Evolutionary conservation across 2,329 filamentous ascomycete genomes (phyloP).

Genomic region (Pseudocercospora macadamiae): DNA sequence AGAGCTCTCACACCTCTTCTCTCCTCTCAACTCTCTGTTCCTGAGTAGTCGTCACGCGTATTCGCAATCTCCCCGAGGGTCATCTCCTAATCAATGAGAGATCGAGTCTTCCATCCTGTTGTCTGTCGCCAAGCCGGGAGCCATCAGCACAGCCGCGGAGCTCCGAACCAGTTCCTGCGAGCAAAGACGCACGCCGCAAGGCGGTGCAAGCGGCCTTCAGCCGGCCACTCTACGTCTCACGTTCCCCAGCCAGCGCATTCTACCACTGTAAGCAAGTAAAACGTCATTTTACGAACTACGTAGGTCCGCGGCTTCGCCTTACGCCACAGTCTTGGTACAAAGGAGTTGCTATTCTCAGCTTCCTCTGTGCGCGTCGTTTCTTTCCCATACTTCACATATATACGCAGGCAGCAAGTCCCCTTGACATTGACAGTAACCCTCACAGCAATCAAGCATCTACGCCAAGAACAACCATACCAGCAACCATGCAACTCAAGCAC

Average conservation of each 20-base stretch:
- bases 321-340: constrained; percentile 4
- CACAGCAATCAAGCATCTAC: constrained; percentile 1
- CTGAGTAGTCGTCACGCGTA: background rate
- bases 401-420: constrained; percentile 1
- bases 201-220: constrained; percentile 4
- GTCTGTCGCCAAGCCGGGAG: background rate
- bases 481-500: constrained; percentile 30
- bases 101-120: background rate
- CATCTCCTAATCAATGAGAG: background rate
- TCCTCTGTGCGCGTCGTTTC: constrained; percentile 3
- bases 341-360: constrained; percentile 11
- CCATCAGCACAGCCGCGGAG: background rate
- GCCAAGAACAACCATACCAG: constrained; percentile 4
- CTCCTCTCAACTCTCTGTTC: background rate
- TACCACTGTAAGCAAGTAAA: background rate
- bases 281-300: background rate
- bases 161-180: background rate
- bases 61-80: background rate
- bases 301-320: background rate
- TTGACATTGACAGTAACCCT: constrained; percentile 1
- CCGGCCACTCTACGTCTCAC: constrained; percentile 4
- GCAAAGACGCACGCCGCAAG: background rate
- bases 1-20: background rate
- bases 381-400: background rate
- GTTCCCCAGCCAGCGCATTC: constrained; percentile 1